Percentiles rank a stretch among this genome's conserved stretches.
Conservation (phyloP, 2,329 filamentous ascomycete genomes). For the Hymenotorrendiella dingleyae region DNA sequence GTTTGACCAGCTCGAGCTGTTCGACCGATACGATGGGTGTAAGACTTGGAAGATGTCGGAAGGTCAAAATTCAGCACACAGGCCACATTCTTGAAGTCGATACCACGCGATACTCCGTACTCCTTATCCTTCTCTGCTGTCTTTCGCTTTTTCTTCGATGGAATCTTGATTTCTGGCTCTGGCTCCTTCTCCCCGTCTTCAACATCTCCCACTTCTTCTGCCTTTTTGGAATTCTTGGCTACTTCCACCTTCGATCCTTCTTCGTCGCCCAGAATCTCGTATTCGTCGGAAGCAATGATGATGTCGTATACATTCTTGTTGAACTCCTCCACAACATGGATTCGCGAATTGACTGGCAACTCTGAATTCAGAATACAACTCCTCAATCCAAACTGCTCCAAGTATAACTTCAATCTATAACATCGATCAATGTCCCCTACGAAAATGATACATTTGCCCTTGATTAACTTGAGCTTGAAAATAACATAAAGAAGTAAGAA, state of each 20-base stretch:
- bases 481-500: slow-evolving; percentile 90
- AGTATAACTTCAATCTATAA: slow-evolving; percentile 88
- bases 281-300: slow-evolving; percentile 91
- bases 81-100: slow-evolving; percentile 93
- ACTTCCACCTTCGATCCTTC: slow-evolving; percentile 31
- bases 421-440: slow-evolving; percentile 83
- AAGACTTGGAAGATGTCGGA: slow-evolving; percentile 79
- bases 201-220: slow-evolving; percentile 24
- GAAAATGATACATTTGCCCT: slow-evolving; percentile 83
- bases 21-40: slow-evolving; percentile 93
- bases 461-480: slow-evolving; percentile 89
- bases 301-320: slow-evolving; percentile 97
- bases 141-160: slow-evolving; percentile 60
- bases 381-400: slow-evolving; percentile 94
- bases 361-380: slow-evolving; percentile 93
- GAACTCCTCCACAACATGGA: slow-evolving; percentile 96
- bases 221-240: slow-evolving; percentile 22
- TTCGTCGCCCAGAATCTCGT: slow-evolving; percentile 70
- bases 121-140: slow-evolving; percentile 68
- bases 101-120: slow-evolving; percentile 90
- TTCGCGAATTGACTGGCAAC: slow-evolving; percentile 82
- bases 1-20: slow-evolving; percentile 87
- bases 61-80: slow-evolving; percentile 97
- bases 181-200: slow-evolving; percentile 25
- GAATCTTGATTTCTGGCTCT: slow-evolving; percentile 29